phyloP scores from a whole-genome alignment of 768 basidiomycete genomes.

The Tylopilus sp. region DNA sequence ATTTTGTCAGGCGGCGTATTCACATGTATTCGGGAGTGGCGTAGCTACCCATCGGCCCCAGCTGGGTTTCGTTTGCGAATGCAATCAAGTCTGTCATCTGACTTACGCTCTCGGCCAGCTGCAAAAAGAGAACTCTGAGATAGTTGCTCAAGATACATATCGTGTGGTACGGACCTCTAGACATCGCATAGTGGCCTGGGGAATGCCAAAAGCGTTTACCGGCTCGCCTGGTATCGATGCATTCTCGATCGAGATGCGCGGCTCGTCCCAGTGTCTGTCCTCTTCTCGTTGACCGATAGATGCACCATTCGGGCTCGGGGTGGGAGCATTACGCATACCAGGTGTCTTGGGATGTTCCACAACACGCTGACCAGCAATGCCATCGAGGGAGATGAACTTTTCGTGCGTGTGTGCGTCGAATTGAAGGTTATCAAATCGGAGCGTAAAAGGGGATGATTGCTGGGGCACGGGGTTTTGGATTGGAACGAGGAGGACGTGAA shows the following conservation, averaged over 20 bases:
- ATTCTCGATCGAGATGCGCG: conserved; percentile 52
- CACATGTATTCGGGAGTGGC: conserved; percentile 23
- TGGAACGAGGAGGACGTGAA: conserved; percentile 47
- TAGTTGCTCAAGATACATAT: neutral
- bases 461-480: conserved; percentile 17
- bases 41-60: conserved; percentile 67
- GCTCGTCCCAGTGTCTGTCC: conserved; percentile 66
- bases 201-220: conserved; percentile 85
- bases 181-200: conserved; percentile 87
- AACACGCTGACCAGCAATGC: conserved; percentile 50
- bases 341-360: conserved; percentile 42
- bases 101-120: conserved; percentile 80
- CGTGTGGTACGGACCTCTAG: conserved; percentile 54
- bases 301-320: conserved; percentile 33
- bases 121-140: conserved; percentile 9
- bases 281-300: conserved; percentile 39
- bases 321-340: conserved; percentile 30
- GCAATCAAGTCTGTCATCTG: conserved; percentile 77
- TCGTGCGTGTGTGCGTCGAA: conserved; percentile 75
- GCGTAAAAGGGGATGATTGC: conserved; percentile 27
- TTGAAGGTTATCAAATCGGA: conserved; percentile 70
- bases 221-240: conserved; percentile 77
- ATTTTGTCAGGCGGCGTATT: conserved; percentile 20
- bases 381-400: conserved; percentile 68
- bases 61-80: conserved; percentile 49